Conservation (phyloP, 768 basidiomycete species). For the Trametes elegans region DNA sequence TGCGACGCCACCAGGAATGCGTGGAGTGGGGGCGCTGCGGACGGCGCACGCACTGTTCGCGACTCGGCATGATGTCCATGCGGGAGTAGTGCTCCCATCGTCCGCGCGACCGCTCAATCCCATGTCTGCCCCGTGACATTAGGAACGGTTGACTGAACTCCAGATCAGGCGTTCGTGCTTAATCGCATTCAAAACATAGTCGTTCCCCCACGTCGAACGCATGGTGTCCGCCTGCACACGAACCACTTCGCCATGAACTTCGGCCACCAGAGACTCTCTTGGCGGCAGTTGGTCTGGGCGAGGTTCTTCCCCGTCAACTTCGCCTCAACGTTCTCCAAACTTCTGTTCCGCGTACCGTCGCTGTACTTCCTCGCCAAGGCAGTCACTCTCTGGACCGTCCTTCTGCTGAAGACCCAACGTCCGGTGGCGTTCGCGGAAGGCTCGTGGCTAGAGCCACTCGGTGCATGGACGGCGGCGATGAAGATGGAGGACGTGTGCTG, state of each 20-base stretch:
- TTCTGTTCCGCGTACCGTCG: conserved; percentile 60
- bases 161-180: conserved; percentile 56
- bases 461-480: conserved; percentile 43
- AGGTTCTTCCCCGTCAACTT: conserved; percentile 65
- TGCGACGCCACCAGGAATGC: not conserved
- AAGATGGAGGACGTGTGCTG: conserved; percentile 70
- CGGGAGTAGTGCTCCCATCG: not conserved
- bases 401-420: conserved; percentile 56
- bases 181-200: conserved; percentile 80
- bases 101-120: not conserved
- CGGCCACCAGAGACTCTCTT: not conserved
- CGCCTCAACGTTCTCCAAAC: conserved; percentile 54
- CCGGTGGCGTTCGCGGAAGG: conserved; percentile 35
- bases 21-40: not conserved
- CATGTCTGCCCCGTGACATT: not conserved
- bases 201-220: conserved; percentile 54
- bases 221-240: conserved; percentile 23
- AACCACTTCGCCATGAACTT: conserved; percentile 1
- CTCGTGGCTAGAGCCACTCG: conserved; percentile 35
- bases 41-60: not conserved
- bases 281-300: conserved; percentile 23
- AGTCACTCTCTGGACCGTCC: conserved; percentile 54
- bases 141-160: conserved; percentile 6
- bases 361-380: conserved; percentile 58
- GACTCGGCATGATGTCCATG: not conserved